phyloP scores from a whole-genome alignment of 1,139 yeast species.

The Scheffersomyces insectosa region DNA sequence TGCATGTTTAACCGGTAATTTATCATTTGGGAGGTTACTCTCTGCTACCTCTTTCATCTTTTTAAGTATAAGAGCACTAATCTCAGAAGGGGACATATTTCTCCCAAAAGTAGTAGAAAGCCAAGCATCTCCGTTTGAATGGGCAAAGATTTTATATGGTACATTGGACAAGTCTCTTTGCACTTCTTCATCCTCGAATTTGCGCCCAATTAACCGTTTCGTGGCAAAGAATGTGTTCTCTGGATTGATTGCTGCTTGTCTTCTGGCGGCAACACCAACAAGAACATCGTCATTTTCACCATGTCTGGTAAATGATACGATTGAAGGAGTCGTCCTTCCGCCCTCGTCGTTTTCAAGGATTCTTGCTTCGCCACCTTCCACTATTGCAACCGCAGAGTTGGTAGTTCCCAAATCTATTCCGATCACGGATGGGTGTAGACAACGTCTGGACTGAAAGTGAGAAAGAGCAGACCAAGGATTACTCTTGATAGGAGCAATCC shows the following conservation, averaged over 20 bases:
- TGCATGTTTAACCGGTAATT: slow-evolving; percentile 49
- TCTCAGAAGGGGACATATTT: slow-evolving; percentile 55
- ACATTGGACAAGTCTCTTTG: slow-evolving; percentile 56
- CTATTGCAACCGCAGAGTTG: slow-evolving; percentile 76
- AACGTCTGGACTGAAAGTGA: too few relatives aligned
- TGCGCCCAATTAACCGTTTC: slow-evolving; percentile 70
- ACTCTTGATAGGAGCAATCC: too few relatives aligned
- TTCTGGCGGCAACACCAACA: slow-evolving; percentile 66
- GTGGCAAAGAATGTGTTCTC: slow-evolving; percentile 74
- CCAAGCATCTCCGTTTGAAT: slow-evolving; percentile 66
- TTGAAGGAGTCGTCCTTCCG: slow-evolving; percentile 69
- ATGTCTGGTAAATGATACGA: slow-evolving; percentile 56
- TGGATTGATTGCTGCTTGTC: slow-evolving; percentile 67
- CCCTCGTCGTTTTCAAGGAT: slow-evolving; percentile 73
- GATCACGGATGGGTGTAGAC: slow-evolving; percentile 42
- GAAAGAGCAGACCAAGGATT: too few relatives aligned
- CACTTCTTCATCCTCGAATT: slow-evolving; percentile 62
- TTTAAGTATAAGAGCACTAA: slow-evolving; percentile 51
- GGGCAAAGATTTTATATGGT: slow-evolving; percentile 57
- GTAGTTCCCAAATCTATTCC: slow-evolving; percentile 85
- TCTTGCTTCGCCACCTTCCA: slow-evolving; percentile 49
- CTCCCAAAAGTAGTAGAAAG: slow-evolving; percentile 40
- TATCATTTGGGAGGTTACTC: slow-evolving; percentile 34
- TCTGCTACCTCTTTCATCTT: slow-evolving; percentile 63
- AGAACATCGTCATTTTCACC: slow-evolving; percentile 24